These are phyloP conservation scores for Fusarium sarcochroum DNA, from an alignment of 2,329 filamentous ascomycete genomes.

Conservation along the genomic window DNA sequence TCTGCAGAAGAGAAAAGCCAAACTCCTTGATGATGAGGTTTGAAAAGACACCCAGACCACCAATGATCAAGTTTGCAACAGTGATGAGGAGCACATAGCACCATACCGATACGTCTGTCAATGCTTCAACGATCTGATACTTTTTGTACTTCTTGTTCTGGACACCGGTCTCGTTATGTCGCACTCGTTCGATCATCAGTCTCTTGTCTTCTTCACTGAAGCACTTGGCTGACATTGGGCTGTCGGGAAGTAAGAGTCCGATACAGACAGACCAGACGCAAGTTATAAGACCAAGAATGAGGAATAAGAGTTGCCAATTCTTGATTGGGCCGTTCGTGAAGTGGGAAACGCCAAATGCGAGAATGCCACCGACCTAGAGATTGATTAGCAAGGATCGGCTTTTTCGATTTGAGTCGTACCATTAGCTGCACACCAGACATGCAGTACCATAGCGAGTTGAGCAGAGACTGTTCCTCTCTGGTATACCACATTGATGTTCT, in stretches of 20 bases:
- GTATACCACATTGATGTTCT: constrained; percentile 30
- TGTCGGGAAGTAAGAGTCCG: neutral
- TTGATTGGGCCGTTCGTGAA: neutral
- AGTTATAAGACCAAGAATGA: neutral
- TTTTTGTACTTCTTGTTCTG: neutral
- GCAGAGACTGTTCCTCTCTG: neutral
- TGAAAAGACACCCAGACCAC: neutral
- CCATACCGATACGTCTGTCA: neutral
- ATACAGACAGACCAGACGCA: neutral
- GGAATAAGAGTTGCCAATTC: neutral
- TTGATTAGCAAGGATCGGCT: no score
- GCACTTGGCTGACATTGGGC: neutral
- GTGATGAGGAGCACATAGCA: neutral
- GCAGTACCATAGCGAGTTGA: neutral
- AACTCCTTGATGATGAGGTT: constrained; percentile 1
- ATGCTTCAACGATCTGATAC: neutral
- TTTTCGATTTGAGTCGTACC: no score
- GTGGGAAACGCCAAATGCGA: neutral
- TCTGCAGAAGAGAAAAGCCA: constrained; percentile 31
- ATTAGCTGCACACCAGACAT: constrained; percentile 5
- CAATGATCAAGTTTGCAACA: neutral
- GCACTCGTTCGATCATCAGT: neutral
- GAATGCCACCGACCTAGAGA: neutral
- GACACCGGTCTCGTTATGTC: neutral
- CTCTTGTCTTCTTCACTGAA: neutral